Conservation (phyloP, 2,329 filamentous ascomycete genomes). For the Neopestalotiopsis rosae region DNA sequence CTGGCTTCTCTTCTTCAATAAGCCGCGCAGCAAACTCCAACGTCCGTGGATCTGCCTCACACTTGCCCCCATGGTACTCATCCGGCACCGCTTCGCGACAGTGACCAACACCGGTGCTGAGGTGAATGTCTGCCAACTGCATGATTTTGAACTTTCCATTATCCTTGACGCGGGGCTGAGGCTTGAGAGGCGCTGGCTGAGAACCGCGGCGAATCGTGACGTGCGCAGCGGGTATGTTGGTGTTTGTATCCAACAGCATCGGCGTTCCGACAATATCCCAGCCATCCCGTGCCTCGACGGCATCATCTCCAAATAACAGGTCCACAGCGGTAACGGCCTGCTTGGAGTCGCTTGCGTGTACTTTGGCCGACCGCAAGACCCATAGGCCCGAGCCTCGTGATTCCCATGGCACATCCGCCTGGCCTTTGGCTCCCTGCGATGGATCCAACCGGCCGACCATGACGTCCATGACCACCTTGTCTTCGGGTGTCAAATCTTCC, state of each 20-base stretch:
- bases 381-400: slow-evolving; percentile 77
- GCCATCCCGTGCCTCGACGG: slow-evolving; percentile 83
- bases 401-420: slow-evolving; percentile 75
- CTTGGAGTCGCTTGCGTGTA: slow-evolving; percentile 76
- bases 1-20: slow-evolving; percentile 90
- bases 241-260: slow-evolving; percentile 70
- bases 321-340: slow-evolving; percentile 81
- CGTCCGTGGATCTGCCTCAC: slow-evolving; percentile 90
- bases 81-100: slow-evolving; percentile 88
- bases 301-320: slow-evolving; percentile 87
- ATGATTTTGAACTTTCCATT: slow-evolving; percentile 97
- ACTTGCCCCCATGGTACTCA: slow-evolving; percentile 73
- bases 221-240: slow-evolving; percentile 70
- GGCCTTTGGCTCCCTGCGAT: slow-evolving; percentile 56
- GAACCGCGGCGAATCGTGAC: slow-evolving; percentile 79
- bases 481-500: slow-evolving; percentile 75
- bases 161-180: slow-evolving; percentile 78
- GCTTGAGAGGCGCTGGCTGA: slow-evolving; percentile 68
- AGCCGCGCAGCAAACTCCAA: slow-evolving; percentile 85
- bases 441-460: slow-evolving; percentile 77
- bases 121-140: slow-evolving; percentile 91
- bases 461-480: slow-evolving; percentile 82
- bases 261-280: slow-evolving; percentile 82
- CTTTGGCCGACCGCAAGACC: slow-evolving; percentile 76
- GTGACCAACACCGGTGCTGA: slow-evolving; percentile 84